Base-by-base conservation (phyloP, 495 filamentous ascomycete species). In the Talaromyces trachyspermus region DNA sequence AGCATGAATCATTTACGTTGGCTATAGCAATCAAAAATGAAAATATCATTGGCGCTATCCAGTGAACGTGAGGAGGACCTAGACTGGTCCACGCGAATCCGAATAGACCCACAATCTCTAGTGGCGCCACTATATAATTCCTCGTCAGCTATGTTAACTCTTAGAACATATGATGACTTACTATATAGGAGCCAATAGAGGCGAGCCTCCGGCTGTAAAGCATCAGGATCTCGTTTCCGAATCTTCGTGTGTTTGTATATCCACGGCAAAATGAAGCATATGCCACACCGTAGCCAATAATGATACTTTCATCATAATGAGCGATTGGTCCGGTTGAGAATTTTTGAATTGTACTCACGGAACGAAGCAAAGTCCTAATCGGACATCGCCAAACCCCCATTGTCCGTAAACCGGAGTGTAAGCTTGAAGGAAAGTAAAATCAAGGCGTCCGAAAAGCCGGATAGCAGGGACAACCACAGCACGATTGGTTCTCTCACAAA, bases 401-500 rank as follows among this genome's bases (percentile, higher is more conserved):
- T 81, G 78, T 36, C 66, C 55, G 58, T 79, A 85, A 6, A 84
- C 78, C 10, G 79, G 69, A 0, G 51, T 51, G 56, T 81, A 81
- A 0, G 76, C 77, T 50, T 84, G 75, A 46, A 84, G 73, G 59
- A 84, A 83, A 62, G 78, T 83, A 85, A 85, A 58, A 87, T 83
- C 23, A 87, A 69, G 26, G 82, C 81, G 53, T 87, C 83, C 22
- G 71, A 76, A 65, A 86, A 85, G n/a, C 83, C 83, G 37, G 74
- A 79, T 25, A 88, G 80, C 8, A 85, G 62, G 2, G 81, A 85
- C 3, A 87, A 63, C 11, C 65, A 70, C 6, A 84, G 58, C 10
- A 87, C 83, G 50, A 87, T 87, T 2, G 82, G 82, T 55, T 87
- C 83, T 3, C 74, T 79, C 8, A 80, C 42, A 57, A 86, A 83